phyloP scores from a whole-genome alignment of 495 filamentous ascomycete genomes.

The Tuber calosporum region DNA sequence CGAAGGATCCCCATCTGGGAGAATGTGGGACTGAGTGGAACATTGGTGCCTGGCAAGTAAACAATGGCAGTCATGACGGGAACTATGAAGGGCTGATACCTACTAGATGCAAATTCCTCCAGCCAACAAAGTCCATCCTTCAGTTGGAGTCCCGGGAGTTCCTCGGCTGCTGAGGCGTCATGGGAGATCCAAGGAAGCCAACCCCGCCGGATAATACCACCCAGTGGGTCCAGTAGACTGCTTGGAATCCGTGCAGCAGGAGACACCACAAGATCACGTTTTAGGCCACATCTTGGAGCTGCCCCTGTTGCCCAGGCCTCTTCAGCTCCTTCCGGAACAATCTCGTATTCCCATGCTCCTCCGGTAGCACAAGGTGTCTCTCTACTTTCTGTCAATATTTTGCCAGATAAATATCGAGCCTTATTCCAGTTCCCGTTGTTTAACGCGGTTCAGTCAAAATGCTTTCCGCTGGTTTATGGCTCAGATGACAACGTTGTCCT shows the following conservation, averaged over 20 bases:
- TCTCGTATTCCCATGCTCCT: slow-evolving; percentile 42
- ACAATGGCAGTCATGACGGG: background rate
- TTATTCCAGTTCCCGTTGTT: slow-evolving; percentile 77
- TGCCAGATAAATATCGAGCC: slow-evolving; percentile 70
- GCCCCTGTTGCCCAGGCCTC: background rate
- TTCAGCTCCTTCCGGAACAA: slow-evolving; percentile 9
- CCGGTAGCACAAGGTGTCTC: slow-evolving; percentile 60
- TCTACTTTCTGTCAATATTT: slow-evolving; percentile 61
- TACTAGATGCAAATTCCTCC: background rate
- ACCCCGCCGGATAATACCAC: background rate
- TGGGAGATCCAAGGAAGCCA: background rate
- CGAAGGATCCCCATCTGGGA: background rate
- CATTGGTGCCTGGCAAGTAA: background rate
- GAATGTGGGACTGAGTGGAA: background rate
- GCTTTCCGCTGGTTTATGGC: slow-evolving; percentile 64
- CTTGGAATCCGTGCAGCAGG: background rate
- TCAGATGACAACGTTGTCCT: slow-evolving; percentile 79
- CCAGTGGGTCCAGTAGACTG: background rate
- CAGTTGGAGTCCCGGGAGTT: background rate
- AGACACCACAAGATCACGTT: background rate
- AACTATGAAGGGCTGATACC: background rate
- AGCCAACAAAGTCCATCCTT: background rate
- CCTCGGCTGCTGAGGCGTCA: background rate
- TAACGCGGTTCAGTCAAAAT: slow-evolving; percentile 89
- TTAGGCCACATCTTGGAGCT: background rate